Evolutionary conservation across 495 filamentous ascomycete genomes (phyloP).

Genomic region (Talaromyces borbonicus): DNA sequence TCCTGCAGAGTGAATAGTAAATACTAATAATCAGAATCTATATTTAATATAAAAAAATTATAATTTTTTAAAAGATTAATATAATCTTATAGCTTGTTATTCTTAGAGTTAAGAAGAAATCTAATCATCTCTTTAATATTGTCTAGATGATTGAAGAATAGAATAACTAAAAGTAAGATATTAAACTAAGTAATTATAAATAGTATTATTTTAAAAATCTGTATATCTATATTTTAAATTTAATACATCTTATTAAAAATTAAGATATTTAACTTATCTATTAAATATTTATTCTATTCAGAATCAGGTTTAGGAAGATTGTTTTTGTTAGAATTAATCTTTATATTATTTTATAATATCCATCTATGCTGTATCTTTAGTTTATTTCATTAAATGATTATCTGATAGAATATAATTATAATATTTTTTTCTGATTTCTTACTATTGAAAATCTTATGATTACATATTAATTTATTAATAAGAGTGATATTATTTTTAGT

Average conservation of each 20-base stretch:
- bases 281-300: no score
- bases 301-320: no score
- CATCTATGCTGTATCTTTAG: neutral
- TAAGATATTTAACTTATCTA: no score
- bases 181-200: conserved; percentile 1
- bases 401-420: neutral
- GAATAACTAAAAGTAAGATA: conserved; percentile 1
- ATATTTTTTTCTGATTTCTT: conserved; percentile 1
- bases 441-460: conserved; percentile 6
- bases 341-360: neutral
- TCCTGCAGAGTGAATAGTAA: neutral
- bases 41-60: conserved; percentile 5
- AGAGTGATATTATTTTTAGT: conserved; percentile 4
- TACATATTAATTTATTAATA: conserved; percentile 3
- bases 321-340: conserved; percentile 1
- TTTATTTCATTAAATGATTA: conserved; percentile 2
- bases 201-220: conserved; percentile 1
- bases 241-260: neutral
- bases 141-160: neutral
- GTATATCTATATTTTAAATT: conserved; percentile 1
- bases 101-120: conserved; percentile 6
- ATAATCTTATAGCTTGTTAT: no score
- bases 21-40: neutral
- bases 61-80: conserved; percentile 3
- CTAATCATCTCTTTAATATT: conserved; percentile 1